phyloP scores from a whole-genome alignment of 2,329 filamentous ascomycete genomes.

The Emergomyces africanus region DNA sequence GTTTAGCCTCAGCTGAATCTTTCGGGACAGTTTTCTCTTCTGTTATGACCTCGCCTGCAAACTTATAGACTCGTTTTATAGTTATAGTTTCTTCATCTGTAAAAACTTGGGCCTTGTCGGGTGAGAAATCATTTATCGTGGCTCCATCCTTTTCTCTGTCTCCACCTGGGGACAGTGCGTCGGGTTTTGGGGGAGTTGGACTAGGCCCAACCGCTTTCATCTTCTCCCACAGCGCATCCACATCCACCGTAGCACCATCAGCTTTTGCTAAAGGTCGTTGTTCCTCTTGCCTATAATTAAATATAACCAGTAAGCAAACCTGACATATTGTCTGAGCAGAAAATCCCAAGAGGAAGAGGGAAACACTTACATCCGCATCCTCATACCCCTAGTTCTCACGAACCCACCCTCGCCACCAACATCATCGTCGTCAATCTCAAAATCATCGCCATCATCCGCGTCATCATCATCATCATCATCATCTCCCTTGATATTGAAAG shows the following conservation, averaged over 20 bases:
- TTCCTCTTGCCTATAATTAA: conserved; percentile 31
- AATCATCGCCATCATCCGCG: conserved; percentile 18
- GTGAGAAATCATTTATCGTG: background rate
- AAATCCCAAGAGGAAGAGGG: background rate
- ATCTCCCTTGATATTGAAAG: conserved; percentile 14
- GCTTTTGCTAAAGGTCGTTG: conserved; percentile 32
- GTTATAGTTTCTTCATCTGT: conserved; percentile 36
- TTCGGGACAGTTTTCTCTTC: conserved; percentile 42
- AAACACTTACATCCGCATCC: conserved; percentile 30
- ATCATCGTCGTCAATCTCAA: conserved; percentile 19
- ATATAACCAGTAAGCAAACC: background rate
- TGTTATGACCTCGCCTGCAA: conserved; percentile 42
- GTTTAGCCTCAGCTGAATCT: conserved; percentile 42
- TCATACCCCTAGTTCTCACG: conserved; percentile 42
- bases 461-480: conserved; percentile 27
- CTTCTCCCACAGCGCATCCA: conserved; percentile 42
- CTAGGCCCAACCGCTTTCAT: conserved; percentile 30
- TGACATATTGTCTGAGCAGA: background rate
- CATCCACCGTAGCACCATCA: conserved; percentile 40
- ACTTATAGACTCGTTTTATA: conserved; percentile 45
- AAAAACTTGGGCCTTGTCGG: background rate
- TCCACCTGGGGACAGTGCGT: conserved; percentile 5
- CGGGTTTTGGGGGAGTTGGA: conserved; percentile 6
- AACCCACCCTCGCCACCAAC: conserved; percentile 37
- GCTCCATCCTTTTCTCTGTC: conserved; percentile 9